Evolutionary conservation across 192 early-diverging fungal genomes (phyloP).

Genomic region (Coemansia sp.): DNA sequence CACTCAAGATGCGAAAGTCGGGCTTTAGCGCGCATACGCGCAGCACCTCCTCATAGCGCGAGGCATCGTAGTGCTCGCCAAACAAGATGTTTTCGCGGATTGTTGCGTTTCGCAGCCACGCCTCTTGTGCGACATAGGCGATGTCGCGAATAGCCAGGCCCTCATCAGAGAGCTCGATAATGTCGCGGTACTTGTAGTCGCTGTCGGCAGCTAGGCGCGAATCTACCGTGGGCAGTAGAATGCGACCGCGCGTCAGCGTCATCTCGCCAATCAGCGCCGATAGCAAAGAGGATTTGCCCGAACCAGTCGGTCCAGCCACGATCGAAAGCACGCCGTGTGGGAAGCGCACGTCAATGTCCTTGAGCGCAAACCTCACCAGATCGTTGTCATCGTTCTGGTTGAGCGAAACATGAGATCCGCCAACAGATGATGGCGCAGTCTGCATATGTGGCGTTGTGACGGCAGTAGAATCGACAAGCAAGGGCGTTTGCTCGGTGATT

Average conservation of each 20-base stretch:
- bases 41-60: conserved; percentile 74
- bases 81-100: conserved; percentile 85
- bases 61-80: conserved; percentile 69
- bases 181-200: conserved; percentile 40
- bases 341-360: conserved; percentile 64
- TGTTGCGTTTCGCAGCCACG: conserved; percentile 68
- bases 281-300: conserved; percentile 83
- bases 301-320: conserved; percentile 83
- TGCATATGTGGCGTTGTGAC: no score
- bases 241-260: conserved; percentile 24
- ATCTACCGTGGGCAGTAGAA: conserved; percentile 24
- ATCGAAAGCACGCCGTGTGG: conserved; percentile 69
- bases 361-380: conserved; percentile 57
- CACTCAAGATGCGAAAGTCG: conserved; percentile 81
- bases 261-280: conserved; percentile 83
- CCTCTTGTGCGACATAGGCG: conserved; percentile 85
- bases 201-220: neutral
- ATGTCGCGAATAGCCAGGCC: conserved; percentile 56
- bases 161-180: conserved; percentile 51
- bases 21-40: conserved; percentile 74
- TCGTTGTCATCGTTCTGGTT: no score
- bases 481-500: neutral
- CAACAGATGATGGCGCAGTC: no score
- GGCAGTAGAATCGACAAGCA: conserved; percentile 2
- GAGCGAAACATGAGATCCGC: no score